Conservation (phyloP, 768 basidiomycete genomes). For the Mycena vitilis region DNA sequence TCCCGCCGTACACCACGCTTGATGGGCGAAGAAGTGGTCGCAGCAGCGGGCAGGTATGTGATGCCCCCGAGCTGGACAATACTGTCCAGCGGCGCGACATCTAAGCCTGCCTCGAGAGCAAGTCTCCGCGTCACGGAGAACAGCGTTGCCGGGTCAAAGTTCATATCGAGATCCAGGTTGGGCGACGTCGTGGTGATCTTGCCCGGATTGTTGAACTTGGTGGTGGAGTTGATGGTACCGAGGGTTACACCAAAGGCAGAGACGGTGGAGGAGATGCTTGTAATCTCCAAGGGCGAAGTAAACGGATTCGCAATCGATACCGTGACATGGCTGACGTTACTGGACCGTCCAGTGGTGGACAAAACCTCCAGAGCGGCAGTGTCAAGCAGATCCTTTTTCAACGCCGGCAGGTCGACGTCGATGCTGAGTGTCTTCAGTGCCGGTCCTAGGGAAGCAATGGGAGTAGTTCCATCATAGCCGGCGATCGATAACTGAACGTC, state of each 20-base stretch:
- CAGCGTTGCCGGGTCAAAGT: slow-evolving; percentile 73
- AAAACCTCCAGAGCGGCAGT: slow-evolving; percentile 70
- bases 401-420: slow-evolving; percentile 66
- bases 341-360: slow-evolving; percentile 67
- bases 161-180: slow-evolving; percentile 68
- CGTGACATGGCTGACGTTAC: slow-evolving; percentile 74
- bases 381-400: slow-evolving; percentile 67
- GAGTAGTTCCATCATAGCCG: slow-evolving; percentile 71
- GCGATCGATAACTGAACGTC: slow-evolving; percentile 68
- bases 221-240: slow-evolving; percentile 67
- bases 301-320: slow-evolving; percentile 78
- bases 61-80: slow-evolving; percentile 78
- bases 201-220: slow-evolving; percentile 63
- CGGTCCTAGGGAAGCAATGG: slow-evolving; percentile 64
- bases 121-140: slow-evolving; percentile 79
- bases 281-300: slow-evolving; percentile 67
- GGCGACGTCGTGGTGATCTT: slow-evolving; percentile 70
- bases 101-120: slow-evolving; percentile 71
- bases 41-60: slow-evolving; percentile 62
- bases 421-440: slow-evolving; percentile 74
- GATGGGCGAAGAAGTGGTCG: slow-evolving; percentile 39
- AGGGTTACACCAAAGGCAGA: slow-evolving; percentile 69
- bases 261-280: slow-evolving; percentile 69
- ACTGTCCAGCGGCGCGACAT: slow-evolving; percentile 70
- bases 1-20: slow-evolving; percentile 46